These are phyloP conservation scores for Grammothele lineata DNA, from an alignment of 768 basidiomycete genomes.

Conservation along the genomic window DNA sequence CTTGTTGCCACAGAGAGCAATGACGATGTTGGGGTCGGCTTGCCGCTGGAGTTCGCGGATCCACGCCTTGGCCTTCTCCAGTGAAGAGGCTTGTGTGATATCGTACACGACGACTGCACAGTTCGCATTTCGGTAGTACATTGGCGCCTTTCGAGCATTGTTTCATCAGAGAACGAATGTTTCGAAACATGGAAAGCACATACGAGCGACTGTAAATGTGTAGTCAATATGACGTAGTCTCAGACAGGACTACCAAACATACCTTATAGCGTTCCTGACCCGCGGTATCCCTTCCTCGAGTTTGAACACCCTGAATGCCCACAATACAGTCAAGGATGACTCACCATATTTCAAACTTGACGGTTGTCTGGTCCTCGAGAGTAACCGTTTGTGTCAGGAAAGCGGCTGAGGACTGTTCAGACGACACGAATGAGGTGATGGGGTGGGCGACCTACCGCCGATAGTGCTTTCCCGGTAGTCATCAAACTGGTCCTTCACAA, in stretches of 20 bases:
- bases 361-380: conserved; percentile 81
- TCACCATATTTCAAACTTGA: conserved; percentile 98
- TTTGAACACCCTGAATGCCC: background rate
- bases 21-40: conserved; percentile 95
- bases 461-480: conserved; percentile 95
- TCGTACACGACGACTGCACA: conserved; percentile 96
- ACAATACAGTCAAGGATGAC: conserved; percentile 20
- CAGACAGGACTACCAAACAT: conserved; percentile 17
- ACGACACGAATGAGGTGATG: conserved; percentile 16
- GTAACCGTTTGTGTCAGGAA: conserved; percentile 98
- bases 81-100: conserved; percentile 86
- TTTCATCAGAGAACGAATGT: background rate
- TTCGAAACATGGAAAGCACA: conserved; percentile 19
- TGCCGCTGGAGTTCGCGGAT: conserved; percentile 95
- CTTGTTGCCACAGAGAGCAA: conserved; percentile 96
- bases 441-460: conserved; percentile 50
- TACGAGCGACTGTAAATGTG: conserved; percentile 41
- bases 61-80: conserved; percentile 96
- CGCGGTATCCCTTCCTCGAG: conserved; percentile 76
- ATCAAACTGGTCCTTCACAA: conserved; percentile 95
- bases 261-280: conserved; percentile 95
- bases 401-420: conserved; percentile 56
- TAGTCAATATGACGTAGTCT: conserved; percentile 5
- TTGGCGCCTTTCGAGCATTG: conserved; percentile 59
- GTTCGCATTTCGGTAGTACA: conserved; percentile 96